Evolutionary conservation across 345 rosid genomes (phyloP).

Genomic region (Acer campestre): DNA sequence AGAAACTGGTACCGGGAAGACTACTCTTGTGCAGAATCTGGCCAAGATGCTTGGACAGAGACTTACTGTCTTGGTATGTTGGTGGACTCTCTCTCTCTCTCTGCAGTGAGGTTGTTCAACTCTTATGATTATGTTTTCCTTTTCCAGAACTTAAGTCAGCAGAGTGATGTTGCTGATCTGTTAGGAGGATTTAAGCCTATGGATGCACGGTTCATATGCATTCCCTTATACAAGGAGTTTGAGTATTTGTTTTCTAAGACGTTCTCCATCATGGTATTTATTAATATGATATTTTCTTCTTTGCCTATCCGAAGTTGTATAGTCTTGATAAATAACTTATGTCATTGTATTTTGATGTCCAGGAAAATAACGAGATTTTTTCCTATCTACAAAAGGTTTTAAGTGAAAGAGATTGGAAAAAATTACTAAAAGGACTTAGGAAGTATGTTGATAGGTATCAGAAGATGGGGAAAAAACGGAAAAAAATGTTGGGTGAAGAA

Average conservation of each 20-base stretch:
- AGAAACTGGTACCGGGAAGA: conserved; percentile 99
- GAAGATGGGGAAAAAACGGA: conserved; percentile 56
- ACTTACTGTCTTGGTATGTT: conserved; percentile 85
- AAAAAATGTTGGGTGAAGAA: conserved; percentile 51
- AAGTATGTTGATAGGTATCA: conserved; percentile 31
- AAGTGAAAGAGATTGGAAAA: conserved; percentile 61
- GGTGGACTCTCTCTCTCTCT: not conserved
- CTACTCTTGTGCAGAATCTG: conserved; percentile 90
- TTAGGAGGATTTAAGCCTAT: conserved; percentile 97
- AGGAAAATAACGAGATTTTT: conserved; percentile 52
- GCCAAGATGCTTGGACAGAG: conserved; percentile 81
- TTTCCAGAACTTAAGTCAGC: conserved; percentile 94
- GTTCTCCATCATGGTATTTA: conserved; percentile 52
- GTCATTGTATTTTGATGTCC: conserved; percentile 30
- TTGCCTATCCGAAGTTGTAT: not conserved
- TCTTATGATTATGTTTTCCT: conserved; percentile 18
- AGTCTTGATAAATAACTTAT: conserved; percentile 24
- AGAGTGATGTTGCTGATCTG: conserved; percentile 90
- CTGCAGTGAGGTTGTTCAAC: not conserved
- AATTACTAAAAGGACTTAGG: conserved; percentile 49
- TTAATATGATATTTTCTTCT: conserved; percentile 7
- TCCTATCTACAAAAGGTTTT: conserved; percentile 44
- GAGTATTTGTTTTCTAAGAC: conserved; percentile 54
- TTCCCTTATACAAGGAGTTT: conserved; percentile 74
- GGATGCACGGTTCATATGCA: conserved; percentile 67